Base-by-base conservation (phyloP, 2,329 filamentous ascomycete species). In the Aspergillus thermomutatus region DNA sequence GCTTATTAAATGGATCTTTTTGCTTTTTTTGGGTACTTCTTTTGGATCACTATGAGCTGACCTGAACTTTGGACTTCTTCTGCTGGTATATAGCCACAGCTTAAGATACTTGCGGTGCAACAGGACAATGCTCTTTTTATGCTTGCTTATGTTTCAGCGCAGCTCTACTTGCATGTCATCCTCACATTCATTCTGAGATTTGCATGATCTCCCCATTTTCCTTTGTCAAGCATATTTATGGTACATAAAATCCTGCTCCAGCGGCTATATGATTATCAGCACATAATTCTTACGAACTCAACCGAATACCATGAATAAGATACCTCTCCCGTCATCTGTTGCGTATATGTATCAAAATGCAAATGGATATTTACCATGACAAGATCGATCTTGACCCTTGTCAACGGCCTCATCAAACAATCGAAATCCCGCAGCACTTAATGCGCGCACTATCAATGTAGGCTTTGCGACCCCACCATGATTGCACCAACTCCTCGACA, bases 401-500 rank as follows among this genome's bases (percentile, higher is more conserved):
- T 23, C 41, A 45, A 19, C 34, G 26, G 14, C 19, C 47, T 27
- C n/a, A 27, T 60, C 64, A 79, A 56, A 79, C 62, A 50, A 81
- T 72, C 14, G 75, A 73, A 50, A 81, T 71, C 27, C 79, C 79
- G 65, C 79, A 81, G 57, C 79, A 81, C 56, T 75, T 72, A 50
- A 81, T 75, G 26, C 72, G 70, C 19, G 72, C 74, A 40, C 73
- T 73, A 54, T 77, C 72, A 23, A 81, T 75, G 48, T 70, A 63
- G 7, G 76, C 77, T 37, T 72, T 69, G 19, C 77, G 69, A 21
- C 72, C 72, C 77, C 77, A 81, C 75, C 78, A 81, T 1, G 78
- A 64, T 14, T 59, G 60, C n/a, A 79, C 71, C 31, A 80, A 63
- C 56, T 80, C 75, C 57, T 77, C 71, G 11, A 79, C 74, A 56